Evolutionary conservation across 139 green algal species (phyloP).

Genomic region (Ulvella scutata): DNA sequence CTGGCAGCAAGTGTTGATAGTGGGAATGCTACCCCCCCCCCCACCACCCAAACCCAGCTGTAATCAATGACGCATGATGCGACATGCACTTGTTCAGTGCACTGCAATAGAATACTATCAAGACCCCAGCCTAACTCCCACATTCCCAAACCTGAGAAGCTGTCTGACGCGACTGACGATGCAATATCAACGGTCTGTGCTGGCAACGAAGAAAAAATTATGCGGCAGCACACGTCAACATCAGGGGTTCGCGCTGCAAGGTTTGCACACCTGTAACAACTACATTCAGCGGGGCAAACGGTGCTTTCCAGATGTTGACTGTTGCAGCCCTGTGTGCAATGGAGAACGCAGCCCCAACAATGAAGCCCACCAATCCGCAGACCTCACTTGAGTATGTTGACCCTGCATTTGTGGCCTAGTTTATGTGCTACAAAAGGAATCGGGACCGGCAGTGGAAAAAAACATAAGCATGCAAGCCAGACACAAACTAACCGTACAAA

Average conservation of each 20-base stretch:
- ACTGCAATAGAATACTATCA: no score
- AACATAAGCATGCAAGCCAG: background rate
- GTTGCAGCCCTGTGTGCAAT: background rate
- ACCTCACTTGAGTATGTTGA: background rate
- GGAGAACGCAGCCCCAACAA: background rate
- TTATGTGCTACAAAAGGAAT: background rate
- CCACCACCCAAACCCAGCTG: no score
- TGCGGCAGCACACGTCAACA: no score
- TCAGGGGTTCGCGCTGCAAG: no score
- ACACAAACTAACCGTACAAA: background rate
- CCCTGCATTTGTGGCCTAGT: background rate
- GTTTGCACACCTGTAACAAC: conserved; percentile 66
- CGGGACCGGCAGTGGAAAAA: background rate
- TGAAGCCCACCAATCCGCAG: background rate
- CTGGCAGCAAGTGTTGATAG: no score
- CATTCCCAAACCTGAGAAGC: no score
- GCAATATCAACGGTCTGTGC: no score
- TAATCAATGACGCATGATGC: no score
- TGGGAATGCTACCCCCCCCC: no score
- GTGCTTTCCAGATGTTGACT: conserved; percentile 27
- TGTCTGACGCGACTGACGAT: no score
- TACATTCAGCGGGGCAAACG: conserved; percentile 29
- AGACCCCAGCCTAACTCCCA: no score
- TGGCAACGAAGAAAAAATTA: no score
- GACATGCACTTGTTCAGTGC: background rate